Conservation (phyloP, 345 rosid species). For the Rubroshorea leprosula region DNA sequence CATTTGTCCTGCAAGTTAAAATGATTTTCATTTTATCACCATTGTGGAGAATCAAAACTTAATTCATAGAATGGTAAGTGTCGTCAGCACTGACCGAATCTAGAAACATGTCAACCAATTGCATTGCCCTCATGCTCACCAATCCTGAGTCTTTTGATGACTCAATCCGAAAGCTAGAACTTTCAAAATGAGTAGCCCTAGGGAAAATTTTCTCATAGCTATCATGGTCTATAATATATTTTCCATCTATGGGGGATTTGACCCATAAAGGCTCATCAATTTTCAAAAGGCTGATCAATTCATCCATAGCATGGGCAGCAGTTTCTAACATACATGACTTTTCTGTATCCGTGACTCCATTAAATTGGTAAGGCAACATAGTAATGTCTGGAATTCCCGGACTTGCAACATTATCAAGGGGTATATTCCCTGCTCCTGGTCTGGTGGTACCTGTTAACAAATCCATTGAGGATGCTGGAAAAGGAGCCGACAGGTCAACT, state of each 20-base stretch:
- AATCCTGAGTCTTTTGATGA: conserved; percentile 46
- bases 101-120: conserved; percentile 40
- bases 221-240: conserved; percentile 28
- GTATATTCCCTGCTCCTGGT: conserved; percentile 2
- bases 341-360: conserved; percentile 29
- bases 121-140: conserved; percentile 34
- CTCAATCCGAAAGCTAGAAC: conserved; percentile 40
- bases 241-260: conserved; percentile 28
- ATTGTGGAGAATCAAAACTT: not conserved
- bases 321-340: conserved; percentile 30
- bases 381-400: not conserved
- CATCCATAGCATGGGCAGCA: conserved; percentile 47
- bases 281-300: conserved; percentile 37
- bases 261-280: conserved; percentile 53
- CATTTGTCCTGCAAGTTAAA: conserved; percentile 45
- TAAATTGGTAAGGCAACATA: not conserved
- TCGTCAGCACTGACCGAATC: conserved; percentile 40
- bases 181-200: conserved; percentile 22
- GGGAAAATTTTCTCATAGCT: conserved; percentile 37
- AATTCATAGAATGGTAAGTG: not conserved
- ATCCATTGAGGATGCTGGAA: not conserved
- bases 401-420: conserved; percentile 11
- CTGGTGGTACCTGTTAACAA: not conserved
- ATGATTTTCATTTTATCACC: too few relatives aligned
- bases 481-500: conserved; percentile 9